These are phyloP conservation scores for Penicillium goetzii DNA, from an alignment of 495 filamentous ascomycete genomes.

Conservation along the genomic window DNA sequence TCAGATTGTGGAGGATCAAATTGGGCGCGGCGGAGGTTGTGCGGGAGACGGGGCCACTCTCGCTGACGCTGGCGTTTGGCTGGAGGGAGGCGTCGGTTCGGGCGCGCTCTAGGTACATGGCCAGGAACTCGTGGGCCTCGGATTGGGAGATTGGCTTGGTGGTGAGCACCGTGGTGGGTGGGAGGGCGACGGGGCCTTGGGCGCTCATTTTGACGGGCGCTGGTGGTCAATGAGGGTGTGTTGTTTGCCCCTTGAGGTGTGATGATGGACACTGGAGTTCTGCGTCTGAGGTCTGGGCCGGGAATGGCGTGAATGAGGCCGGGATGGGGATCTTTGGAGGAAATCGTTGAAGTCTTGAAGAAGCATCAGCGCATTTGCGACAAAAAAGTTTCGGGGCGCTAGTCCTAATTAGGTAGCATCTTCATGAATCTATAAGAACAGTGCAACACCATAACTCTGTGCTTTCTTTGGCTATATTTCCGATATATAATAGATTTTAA, in stretches of 20 bases:
- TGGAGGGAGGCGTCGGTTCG: slow-evolving; percentile 63
- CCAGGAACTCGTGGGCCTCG: slow-evolving; percentile 58
- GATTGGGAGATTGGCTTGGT: slow-evolving; percentile 52
- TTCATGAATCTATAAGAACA: background rate
- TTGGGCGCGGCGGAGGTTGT: slow-evolving; percentile 58
- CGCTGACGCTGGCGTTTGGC: slow-evolving; percentile 65
- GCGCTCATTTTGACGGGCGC: slow-evolving; percentile 40
- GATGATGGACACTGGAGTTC: background rate
- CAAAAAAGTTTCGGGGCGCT: slow-evolving; percentile 38
- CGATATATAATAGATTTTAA: background rate
- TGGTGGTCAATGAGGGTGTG: slow-evolving; percentile 5
- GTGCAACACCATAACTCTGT: background rate
- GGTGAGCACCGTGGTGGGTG: slow-evolving; percentile 49
- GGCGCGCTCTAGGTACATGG: slow-evolving; percentile 60
- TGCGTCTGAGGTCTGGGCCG: background rate
- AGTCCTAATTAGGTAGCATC: slow-evolving; percentile 32
- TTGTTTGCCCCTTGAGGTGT: background rate
- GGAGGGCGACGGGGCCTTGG: slow-evolving; percentile 50
- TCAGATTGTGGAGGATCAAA: slow-evolving; percentile 65
- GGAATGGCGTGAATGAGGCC: slow-evolving; percentile 1
- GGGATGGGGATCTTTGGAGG: slow-evolving; percentile 12
- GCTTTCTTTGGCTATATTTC: background rate
- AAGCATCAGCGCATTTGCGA: slow-evolving; percentile 23
- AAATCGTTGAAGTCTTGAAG: slow-evolving; percentile 12
- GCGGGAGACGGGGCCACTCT: slow-evolving; percentile 59